Evolutionary conservation across 441 rosid genomes (phyloP), one percentile per base, ranked within the genome.

Genomic region (Gossypium trilobum): DNA sequence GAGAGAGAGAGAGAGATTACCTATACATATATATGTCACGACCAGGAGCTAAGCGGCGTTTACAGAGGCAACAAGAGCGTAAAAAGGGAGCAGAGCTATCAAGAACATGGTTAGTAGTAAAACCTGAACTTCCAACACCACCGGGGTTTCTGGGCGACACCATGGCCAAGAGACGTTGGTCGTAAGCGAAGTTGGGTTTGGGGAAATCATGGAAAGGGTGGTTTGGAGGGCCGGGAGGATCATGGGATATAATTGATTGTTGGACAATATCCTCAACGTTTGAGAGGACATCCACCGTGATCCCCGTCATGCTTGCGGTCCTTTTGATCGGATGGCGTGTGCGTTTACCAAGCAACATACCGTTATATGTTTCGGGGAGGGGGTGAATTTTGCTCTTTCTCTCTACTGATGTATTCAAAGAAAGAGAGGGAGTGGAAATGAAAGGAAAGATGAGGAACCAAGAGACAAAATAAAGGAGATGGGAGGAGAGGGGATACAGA

Each of bases 11-110:
- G 56, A 33, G 22, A 0, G 5, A 19, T 83, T 83, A 92, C 97
- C 91, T 88, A 71, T 92, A 90, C 96, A 92, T 92, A 78, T 88
- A 92, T 61, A 92, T 87, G 70, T 92, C 97, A 52, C 82, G 87
- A 20, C 86, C 85, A 9, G 88, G 85, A 81, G 83, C 83, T 61
- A 92, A 66, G 20, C 81, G 86, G 70, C 85, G 84, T 56, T 76
- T 80, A 75, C 97, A 90, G 72, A 90, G 90, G 54, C 94, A 91
- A 66, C 97, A 92, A 17, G 76, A 84, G 56, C 77, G 78, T 74
- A 92, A 75, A 75, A 92, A 88, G 69, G 81, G 81, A 69, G 85
- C 74, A 10, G 80, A 76, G 25, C 13, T 10, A 13, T 82, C 80
- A 31, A 55, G 25, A 9, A 71, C 50, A 8, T 58, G 79, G 20